Evolutionary conservation across 495 filamentous ascomycete species (phyloP), one percentile per base, ranked within the genome.

Genomic region (Acidomyces sp.): DNA sequence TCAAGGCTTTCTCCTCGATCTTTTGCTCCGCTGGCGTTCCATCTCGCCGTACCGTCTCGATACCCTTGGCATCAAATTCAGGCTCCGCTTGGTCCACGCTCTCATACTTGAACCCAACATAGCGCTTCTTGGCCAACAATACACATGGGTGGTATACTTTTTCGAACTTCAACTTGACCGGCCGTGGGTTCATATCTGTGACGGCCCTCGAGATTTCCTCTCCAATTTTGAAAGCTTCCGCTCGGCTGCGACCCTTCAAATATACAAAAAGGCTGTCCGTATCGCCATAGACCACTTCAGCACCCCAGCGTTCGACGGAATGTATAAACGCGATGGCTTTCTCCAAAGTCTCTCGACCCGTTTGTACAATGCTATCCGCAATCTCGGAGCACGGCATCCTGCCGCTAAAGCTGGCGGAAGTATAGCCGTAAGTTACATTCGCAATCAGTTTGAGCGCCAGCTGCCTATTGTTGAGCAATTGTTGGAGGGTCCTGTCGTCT

Each of bases 381-480:
- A 97, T 95, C 60, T 97, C 90, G 11, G 85, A 80, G 58, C 90
- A 97, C 3, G 90, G 90, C 92, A 96, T 96, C 26, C 90, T 71
- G 1, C 90, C 90, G 0, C 87, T 93, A 60, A 92, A 95, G 3
- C 83, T 85, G 2, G 90, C 90, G 10, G 88, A 94, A 0, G 92
- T 88, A 59, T 97, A 97, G 27, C 90, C 90, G 49, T 97, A 97
- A 0, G 92, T 97, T 43, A 97, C 90, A 49, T 97, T 97, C 5
- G 90, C 92, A 31, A 95, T 85, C 11, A 97, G 70, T 55, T 97
- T 97, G n/a, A 97, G 71, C 1, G 90, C 90, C 0, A 97, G 63
- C 49, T 97, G 90, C 54, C 92, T 67, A 58, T 94, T 93, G 67
- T 96, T 90, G 6, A 96, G 70, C 11, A 95, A 74, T 34, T 80